Percentiles rank a stretch among this genome's conserved stretches.
Conservation (phyloP, 176 grass and related monocot genomes). For the Eleusine indica region DNA sequence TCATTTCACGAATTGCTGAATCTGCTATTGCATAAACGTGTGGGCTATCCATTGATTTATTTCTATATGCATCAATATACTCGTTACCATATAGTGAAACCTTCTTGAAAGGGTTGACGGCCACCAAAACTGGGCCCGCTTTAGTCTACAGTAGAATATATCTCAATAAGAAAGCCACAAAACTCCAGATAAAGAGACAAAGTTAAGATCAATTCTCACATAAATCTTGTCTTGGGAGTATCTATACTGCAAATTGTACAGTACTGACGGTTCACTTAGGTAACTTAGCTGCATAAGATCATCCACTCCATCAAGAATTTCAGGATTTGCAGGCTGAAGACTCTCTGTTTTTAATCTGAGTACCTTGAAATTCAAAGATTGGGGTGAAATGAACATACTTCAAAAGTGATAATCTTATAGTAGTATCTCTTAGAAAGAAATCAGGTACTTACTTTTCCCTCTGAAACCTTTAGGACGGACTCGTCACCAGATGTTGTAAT, state of each 20-base stretch:
- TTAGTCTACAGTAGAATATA: slow-evolving; percentile 73
- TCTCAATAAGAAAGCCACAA: slow-evolving; percentile 46
- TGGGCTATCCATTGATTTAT: slow-evolving; percentile 76
- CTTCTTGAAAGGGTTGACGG: slow-evolving; percentile 97
- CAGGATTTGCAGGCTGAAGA: slow-evolving; percentile 89
- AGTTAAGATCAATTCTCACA: slow-evolving; percentile 58
- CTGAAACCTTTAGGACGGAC: slow-evolving; percentile 66
- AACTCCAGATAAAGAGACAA: slow-evolving; percentile 21
- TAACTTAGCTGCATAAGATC: slow-evolving; percentile 99
- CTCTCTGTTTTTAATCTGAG: slow-evolving; percentile 73
- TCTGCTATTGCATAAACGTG: slow-evolving; percentile 99
- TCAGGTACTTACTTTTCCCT: slow-evolving; percentile 74
- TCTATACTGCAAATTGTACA: slow-evolving; percentile 95
- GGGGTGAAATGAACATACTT: slow-evolving; percentile 26
- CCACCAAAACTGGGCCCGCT: slow-evolving; percentile 98
- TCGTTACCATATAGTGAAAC: slow-evolving; percentile 87
- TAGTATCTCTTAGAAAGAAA: slow-evolving; percentile 22
- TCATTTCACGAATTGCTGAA: slow-evolving; percentile 90
- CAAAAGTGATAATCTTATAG: not conserved
- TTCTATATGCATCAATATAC: slow-evolving; percentile 82
- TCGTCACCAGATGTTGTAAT: slow-evolving; percentile 74
- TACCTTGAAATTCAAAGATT: slow-evolving; percentile 56
- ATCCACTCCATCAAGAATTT: slow-evolving; percentile 98
- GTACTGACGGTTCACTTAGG: slow-evolving; percentile 91
- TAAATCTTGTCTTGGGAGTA: slow-evolving; percentile 90